Base-by-base conservation (phyloP, 257 asterid species). In the Nyctanthes arbortristis region DNA sequence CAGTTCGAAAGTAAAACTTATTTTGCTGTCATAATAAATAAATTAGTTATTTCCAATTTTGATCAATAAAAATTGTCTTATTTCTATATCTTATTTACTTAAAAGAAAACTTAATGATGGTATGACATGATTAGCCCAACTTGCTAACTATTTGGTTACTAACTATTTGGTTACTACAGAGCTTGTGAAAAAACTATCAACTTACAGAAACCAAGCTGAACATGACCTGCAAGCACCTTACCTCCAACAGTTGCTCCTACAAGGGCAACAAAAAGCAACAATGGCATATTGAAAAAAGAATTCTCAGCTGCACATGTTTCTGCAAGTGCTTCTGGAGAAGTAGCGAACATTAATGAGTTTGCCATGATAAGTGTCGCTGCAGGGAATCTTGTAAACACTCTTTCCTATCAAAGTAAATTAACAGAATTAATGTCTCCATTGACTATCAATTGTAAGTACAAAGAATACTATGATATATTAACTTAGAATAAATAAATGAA, bases 191-290 rank as follows among this genome's bases (percentile, higher is more conserved):
- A 10, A 28, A 43, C 56, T 58, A n/a, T 34, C 47, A 59, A 45
- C 31, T 27, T 47, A 13, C 43, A 29, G n/a, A n/a, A n/a, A n/a
- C n/a, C n/a, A n/a, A n/a, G n/a, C n/a, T n/a, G n/a, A n/a, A n/a
- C 49, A 40, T 39, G 18, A 39, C 14, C 14, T 40, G 49, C 49
- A 14, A 52, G 73, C 32, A 39, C 39, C 75, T 49, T 75, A 93
- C 99, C 99, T 81, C 99, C 99, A 24, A 93, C 99, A n/a, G 99
- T 86, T 63, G 99, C 97, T 68, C 99, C 99, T 43, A 89, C 24
- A 71, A 91, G 89, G 63, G 99, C 85, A 78, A 93, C 93, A 13
- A 87, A 61, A 59, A 93, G 95, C 75, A 93, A 83, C 88, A 93
- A 66, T 0, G 99, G 96, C 97, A 91, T 93, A 72, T 84, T 63